phyloP scores from a whole-genome alignment of 805 yeast genomes.

The Pichia scutulata region DNA sequence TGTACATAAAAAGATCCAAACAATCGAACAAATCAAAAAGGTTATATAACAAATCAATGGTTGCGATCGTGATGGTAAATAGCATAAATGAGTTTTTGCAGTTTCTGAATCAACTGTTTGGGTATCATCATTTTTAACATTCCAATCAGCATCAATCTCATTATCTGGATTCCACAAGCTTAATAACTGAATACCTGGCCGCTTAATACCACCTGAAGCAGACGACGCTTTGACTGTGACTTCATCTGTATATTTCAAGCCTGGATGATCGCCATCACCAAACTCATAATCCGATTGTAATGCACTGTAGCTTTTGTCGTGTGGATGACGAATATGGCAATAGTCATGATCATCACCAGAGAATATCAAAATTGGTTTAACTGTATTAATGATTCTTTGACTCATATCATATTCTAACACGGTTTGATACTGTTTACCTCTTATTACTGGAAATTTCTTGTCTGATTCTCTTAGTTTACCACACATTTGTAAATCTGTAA shows the following conservation, averaged over 20 bases:
- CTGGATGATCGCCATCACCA: conserved; percentile 11
- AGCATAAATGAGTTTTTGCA: conserved; percentile 23
- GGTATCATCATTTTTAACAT: conserved; percentile 12
- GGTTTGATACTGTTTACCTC: conserved; percentile 86
- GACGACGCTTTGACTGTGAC: conserved; percentile 83
- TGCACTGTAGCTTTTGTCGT: conserved; percentile 12
- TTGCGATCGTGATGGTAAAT: conserved; percentile 22
- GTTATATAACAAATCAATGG: conserved; percentile 18
- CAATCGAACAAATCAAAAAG: conserved; percentile 7
- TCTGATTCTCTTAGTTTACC: conserved; percentile 71
- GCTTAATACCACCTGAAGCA: conserved; percentile 83
- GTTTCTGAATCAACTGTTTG: conserved; percentile 22
- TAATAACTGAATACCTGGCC: conserved; percentile 82
- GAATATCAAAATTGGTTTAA: conserved; percentile 64
- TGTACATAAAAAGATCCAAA: conserved; percentile 18
- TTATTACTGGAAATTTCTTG: conserved; percentile 54
- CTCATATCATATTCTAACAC: conserved; percentile 62
- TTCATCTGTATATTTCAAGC: conserved; percentile 44
- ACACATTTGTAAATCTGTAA: conserved; percentile 54
- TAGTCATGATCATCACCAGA: conserved; percentile 98
- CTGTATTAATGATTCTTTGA: conserved; percentile 44
- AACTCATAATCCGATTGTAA: conserved; percentile 6
- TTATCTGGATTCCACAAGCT: conserved; percentile 40
- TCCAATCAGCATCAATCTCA: neutral
- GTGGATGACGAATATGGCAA: conserved; percentile 62